These are phyloP conservation scores for Boletus sp. DNA, from an alignment of 768 basidiomycete species.

Conservation along the genomic window DNA sequence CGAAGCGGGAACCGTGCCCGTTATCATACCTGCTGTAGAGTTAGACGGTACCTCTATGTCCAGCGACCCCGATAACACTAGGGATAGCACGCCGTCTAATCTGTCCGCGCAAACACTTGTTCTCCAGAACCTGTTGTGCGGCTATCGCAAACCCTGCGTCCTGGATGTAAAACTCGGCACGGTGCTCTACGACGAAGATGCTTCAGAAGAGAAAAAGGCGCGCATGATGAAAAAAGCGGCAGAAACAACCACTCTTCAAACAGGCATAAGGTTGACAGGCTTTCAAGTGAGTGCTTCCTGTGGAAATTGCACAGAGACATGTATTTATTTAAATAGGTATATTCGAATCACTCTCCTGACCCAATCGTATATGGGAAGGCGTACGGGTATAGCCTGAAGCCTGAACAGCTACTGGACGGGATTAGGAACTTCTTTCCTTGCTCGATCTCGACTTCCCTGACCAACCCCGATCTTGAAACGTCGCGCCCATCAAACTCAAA, in stretches of 20 bases:
- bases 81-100: neutral
- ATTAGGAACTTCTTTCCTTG: slow-evolving; percentile 78
- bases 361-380: slow-evolving; percentile 65
- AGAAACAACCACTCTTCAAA: slow-evolving; percentile 68
- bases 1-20: slow-evolving; percentile 12
- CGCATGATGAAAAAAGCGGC: slow-evolving; percentile 74
- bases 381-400: slow-evolving; percentile 76
- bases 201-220: slow-evolving; percentile 68
- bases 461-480: slow-evolving; percentile 3
- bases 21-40: slow-evolving; percentile 22
- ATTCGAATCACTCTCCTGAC: slow-evolving; percentile 55
- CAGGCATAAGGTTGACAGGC: slow-evolving; percentile 82
- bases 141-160: slow-evolving; percentile 79
- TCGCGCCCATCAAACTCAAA: slow-evolving; percentile 11
- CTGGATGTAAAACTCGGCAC: slow-evolving; percentile 95
- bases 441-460: slow-evolving; percentile 16
- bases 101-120: slow-evolving; percentile 63
- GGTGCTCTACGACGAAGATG: slow-evolving; percentile 70
- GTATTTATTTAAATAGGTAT: slow-evolving; percentile 50
- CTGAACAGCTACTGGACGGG: slow-evolving; percentile 70
- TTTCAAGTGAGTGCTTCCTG: slow-evolving; percentile 72
- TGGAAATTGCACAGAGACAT: neutral
- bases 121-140: slow-evolving; percentile 75
- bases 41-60: slow-evolving; percentile 47
- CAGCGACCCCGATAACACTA: neutral